Percentiles rank a stretch among this genome's conserved stretches.
Conservation (phyloP, 495 filamentous ascomycete species). For the Penicillium longicatenatum region DNA sequence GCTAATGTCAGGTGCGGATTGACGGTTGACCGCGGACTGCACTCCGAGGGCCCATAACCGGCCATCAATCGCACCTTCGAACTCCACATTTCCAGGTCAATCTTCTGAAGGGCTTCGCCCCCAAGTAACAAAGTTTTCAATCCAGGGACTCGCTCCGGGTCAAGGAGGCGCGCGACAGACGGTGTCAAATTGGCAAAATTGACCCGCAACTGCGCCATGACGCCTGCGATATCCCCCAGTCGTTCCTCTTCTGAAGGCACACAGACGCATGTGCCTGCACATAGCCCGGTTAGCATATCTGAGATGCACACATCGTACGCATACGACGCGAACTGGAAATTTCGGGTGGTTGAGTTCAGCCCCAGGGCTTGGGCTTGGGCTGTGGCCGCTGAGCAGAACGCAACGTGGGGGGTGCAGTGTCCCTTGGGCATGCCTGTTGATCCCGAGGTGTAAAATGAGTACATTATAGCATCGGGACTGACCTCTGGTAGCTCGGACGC, state of each 20-base stretch:
- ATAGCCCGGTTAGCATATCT: slow-evolving; percentile 6
- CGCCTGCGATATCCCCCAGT: background rate
- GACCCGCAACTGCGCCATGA: background rate
- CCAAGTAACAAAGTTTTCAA: background rate
- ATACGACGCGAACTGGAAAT: slow-evolving; percentile 18
- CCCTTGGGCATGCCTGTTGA: slow-evolving; percentile 13
- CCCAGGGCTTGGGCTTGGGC: background rate
- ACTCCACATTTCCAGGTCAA: too few relatives aligned
- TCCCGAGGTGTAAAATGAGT: slow-evolving; percentile 14
- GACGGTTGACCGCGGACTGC: too few relatives aligned
- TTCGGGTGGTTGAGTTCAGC: slow-evolving; percentile 4
- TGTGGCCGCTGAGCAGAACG: background rate
- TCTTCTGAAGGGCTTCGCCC: too few relatives aligned
- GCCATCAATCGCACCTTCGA: too few relatives aligned
- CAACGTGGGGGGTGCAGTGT: background rate
- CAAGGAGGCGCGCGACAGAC: background rate
- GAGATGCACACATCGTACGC: slow-evolving; percentile 10
- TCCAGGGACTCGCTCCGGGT: background rate
- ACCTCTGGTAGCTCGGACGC: background rate
- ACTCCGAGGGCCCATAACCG: too few relatives aligned
- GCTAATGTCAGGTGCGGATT: too few relatives aligned
- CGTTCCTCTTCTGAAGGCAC: background rate
- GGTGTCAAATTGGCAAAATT: slow-evolving; percentile 1
- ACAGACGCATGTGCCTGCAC: slow-evolving; percentile 7
- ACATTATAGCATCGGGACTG: background rate